Evolutionary conservation across 371 early-diverging fungal genomes (phyloP).

Genomic region (Coelomomyces lativittatus): DNA sequence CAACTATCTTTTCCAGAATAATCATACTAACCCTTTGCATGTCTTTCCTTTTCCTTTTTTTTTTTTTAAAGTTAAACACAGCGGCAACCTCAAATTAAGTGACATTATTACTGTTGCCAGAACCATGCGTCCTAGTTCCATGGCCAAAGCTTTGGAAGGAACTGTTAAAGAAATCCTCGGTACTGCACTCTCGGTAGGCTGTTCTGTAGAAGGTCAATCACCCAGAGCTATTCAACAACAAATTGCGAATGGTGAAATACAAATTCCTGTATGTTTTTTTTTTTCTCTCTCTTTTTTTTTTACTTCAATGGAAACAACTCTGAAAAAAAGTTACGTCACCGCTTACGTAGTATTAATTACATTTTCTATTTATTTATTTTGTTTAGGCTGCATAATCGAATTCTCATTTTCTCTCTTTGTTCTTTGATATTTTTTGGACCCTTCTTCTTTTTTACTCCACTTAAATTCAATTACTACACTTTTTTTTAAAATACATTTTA

Average conservation of each 20-base stretch:
- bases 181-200: constrained; percentile 87
- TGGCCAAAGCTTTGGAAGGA: constrained; percentile 58
- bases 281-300: neutral
- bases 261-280: constrained; percentile 54
- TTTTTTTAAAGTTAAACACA: constrained; percentile 59
- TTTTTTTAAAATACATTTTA: too few relatives aligned
- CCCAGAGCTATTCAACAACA: constrained; percentile 61
- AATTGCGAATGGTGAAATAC: constrained; percentile 63
- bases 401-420: too few relatives aligned
- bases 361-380: too few relatives aligned
- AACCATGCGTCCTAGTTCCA: constrained; percentile 82
- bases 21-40: neutral
- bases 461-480: too few relatives aligned
- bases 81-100: constrained; percentile 72
- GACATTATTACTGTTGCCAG: constrained; percentile 94
- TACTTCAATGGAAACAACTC: neutral
- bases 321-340: too few relatives aligned
- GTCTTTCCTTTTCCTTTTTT: neutral
- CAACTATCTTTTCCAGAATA: too few relatives aligned
- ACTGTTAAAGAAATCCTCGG: constrained; percentile 98
- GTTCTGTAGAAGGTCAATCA: constrained; percentile 83
- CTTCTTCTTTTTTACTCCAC: too few relatives aligned
- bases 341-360: too few relatives aligned
- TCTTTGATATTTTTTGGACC: too few relatives aligned
- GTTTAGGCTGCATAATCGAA: too few relatives aligned